Evolutionary conservation across 2,329 filamentous ascomycete species (phyloP).

Genomic region (Apiospora malaysiana): DNA sequence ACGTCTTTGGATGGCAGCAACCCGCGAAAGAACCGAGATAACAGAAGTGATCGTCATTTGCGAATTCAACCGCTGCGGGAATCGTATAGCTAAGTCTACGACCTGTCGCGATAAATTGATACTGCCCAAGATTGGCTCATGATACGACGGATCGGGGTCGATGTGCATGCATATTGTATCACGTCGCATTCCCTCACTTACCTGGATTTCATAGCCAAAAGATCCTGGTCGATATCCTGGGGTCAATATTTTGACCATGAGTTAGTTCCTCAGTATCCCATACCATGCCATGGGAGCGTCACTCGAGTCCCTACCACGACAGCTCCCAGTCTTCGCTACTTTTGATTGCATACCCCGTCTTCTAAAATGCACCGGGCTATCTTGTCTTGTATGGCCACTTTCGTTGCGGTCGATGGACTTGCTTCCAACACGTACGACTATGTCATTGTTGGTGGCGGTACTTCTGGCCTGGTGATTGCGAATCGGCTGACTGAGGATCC

Average conservation of each 20-base stretch:
- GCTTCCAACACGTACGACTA: neutral
- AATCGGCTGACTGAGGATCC: conserved; percentile 10
- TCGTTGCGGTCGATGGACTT: neutral
- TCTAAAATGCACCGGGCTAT: neutral
- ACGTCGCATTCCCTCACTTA: neutral
- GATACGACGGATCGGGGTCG: neutral
- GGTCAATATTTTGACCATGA: neutral
- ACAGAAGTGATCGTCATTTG: too few relatives aligned
- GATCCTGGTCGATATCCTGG: neutral
- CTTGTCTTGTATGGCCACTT: neutral
- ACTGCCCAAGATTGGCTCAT: neutral
- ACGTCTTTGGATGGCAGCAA: too few relatives aligned
- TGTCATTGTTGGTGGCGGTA: conserved; percentile 10
- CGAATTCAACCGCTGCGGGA: neutral
- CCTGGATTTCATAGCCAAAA: too few relatives aligned
- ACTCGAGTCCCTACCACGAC: too few relatives aligned
- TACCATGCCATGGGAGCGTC: too few relatives aligned
- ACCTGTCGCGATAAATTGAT: neutral
- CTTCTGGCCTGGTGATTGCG: neutral
- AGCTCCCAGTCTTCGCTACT: neutral
- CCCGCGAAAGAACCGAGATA: too few relatives aligned
- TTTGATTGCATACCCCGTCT: neutral
- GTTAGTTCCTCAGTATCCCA: neutral
- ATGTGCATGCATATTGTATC: neutral
- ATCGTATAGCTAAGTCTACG: neutral